Percentiles rank a stretch among this genome's conserved stretches.
Conservation (phyloP, 164 flowering plant genomes). For the Berberis vulgaris region DNA sequence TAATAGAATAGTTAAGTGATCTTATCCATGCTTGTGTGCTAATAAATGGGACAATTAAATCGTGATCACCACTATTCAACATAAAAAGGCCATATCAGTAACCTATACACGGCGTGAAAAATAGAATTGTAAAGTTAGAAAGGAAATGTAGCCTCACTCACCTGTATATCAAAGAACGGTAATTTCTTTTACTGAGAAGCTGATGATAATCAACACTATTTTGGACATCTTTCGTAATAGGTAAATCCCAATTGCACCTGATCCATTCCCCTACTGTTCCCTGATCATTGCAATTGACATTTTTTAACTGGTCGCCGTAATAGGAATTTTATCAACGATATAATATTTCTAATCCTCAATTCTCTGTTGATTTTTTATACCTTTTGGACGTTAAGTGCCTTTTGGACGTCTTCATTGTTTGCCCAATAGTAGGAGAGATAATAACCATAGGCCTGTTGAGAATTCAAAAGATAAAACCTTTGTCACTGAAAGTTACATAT, state of each 20-base stretch:
- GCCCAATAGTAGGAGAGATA: no score
- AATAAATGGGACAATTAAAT: slow-evolving; percentile 22
- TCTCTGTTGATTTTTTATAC: slow-evolving; percentile 10
- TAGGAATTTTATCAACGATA: not conserved
- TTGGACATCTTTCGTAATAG: slow-evolving; percentile 8
- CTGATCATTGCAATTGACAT: slow-evolving; percentile 1
- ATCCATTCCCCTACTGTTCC: slow-evolving; percentile 16
- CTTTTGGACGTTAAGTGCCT: slow-evolving; percentile 14
- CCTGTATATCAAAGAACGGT: slow-evolving; percentile 18
- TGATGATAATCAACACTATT: slow-evolving; percentile 17
- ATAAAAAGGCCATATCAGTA: not conserved
- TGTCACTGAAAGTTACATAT: no score
- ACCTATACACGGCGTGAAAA: not conserved
- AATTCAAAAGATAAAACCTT: no score
- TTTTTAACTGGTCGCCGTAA: no score
- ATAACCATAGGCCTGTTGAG: no score
- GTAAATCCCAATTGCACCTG: slow-evolving; percentile 18
- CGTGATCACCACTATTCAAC: slow-evolving; percentile 52
- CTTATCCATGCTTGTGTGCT: slow-evolving; percentile 53
- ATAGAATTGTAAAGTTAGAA: not conserved
- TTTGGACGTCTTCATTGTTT: no score
- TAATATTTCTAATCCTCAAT: not conserved
- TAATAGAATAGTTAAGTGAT: slow-evolving; percentile 38
- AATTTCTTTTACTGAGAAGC: slow-evolving; percentile 13
- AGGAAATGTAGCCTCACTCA: not conserved